Conservation (phyloP, 2,329 filamentous ascomycete species). For the Pezicula neosporulosa region DNA sequence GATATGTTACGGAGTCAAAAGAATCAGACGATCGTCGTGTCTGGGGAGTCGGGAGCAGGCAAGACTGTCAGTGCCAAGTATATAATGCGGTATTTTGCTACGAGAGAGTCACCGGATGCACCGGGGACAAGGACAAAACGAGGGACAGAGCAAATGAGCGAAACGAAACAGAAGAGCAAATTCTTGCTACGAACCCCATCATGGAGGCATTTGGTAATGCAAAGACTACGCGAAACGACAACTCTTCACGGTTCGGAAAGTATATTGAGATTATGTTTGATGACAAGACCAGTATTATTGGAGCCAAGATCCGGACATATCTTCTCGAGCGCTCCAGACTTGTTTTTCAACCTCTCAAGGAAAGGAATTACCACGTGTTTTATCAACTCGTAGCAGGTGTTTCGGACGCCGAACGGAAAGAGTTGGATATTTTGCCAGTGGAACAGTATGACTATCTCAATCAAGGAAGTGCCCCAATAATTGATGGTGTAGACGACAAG, state of each 20-base stretch:
- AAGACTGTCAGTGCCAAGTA: constrained; percentile 99
- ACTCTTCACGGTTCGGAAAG: constrained; percentile 98
- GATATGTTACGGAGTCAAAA: constrained; percentile 96
- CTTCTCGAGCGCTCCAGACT: constrained; percentile 91
- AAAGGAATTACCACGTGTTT: constrained; percentile 98
- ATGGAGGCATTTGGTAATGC: constrained; percentile 99
- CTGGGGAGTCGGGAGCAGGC: constrained; percentile 95
- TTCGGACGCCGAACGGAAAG: constrained; percentile 76
- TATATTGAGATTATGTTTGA: constrained; percentile 99
- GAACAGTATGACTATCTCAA: constrained; percentile 97
- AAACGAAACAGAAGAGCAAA: constrained; percentile 98
- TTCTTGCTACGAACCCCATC: constrained; percentile 95
- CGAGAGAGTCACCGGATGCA: constrained; percentile 88
- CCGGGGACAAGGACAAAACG: constrained; percentile 72
- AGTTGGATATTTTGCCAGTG: constrained; percentile 73
- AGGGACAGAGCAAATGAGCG: constrained; percentile 81
- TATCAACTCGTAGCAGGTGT: constrained; percentile 94
- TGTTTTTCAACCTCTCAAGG: constrained; percentile 95
- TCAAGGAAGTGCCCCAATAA: constrained; percentile 85
- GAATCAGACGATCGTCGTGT: constrained; percentile 99
- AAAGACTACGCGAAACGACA: constrained; percentile 99
- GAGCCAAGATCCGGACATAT: constrained; percentile 95
- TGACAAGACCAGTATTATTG: constrained; percentile 90
- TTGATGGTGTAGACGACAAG: constrained; percentile 94
- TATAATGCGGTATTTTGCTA: constrained; percentile 99